A percentile compares a stretch with the other conserved stretches of the same genome.
Conservation (phyloP, 164 flowering plant genomes). For the Kalanchoe fedtschenkoi region DNA sequence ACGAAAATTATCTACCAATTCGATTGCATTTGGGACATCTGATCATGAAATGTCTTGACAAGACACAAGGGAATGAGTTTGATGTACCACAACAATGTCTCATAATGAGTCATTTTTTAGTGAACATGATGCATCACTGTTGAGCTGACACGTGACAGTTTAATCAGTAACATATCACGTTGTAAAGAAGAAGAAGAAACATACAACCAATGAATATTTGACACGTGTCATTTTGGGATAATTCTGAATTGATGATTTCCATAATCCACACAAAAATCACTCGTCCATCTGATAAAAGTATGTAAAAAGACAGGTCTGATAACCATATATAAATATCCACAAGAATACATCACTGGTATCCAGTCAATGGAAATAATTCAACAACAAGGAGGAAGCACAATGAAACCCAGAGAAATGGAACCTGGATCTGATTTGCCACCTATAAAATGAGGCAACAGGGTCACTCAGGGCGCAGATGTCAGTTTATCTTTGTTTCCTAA, state of each 20-base stretch:
- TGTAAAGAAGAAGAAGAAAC: too few species aligned
- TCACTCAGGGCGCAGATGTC: slow-evolving; percentile 26
- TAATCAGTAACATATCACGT: too few species aligned
- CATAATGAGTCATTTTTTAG: too few species aligned
- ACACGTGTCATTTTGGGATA: too few species aligned
- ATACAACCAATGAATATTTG: too few species aligned
- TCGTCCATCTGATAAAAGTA: too few species aligned
- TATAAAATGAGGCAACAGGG: neutral
- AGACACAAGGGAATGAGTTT: neutral
- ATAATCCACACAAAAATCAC: too few species aligned
- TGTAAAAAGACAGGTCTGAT: too few species aligned
- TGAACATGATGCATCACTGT: too few species aligned
- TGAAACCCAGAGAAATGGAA: slow-evolving; percentile 1
- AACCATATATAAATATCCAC: neutral
- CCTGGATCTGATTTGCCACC: neutral
- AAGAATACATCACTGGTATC: neutral
- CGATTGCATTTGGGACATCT: neutral
- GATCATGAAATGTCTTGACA: neutral
- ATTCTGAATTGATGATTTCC: too few species aligned
- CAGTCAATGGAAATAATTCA: neutral
- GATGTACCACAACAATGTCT: slow-evolving; percentile 24
- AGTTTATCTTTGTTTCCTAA: slow-evolving; percentile 26
- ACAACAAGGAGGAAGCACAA: neutral
- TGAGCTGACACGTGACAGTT: too few species aligned
- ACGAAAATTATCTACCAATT: neutral